Base-by-base conservation (phyloP, 306 rosid genomes). In the Vigna reflexopilosa region DNA sequence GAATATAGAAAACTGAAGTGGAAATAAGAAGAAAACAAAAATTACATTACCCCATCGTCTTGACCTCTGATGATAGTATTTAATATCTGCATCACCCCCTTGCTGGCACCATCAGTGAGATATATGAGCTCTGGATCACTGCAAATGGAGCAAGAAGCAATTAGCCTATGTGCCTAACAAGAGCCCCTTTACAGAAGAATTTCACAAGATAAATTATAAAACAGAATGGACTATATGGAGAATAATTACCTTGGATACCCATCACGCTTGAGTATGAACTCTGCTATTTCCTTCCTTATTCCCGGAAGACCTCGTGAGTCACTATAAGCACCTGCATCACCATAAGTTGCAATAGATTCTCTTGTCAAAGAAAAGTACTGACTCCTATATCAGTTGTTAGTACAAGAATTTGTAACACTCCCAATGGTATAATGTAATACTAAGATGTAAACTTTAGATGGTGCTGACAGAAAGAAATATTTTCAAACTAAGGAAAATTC, bases 71-170 rank as follows among this genome's bases (percentile, higher is more conserved):
- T 96, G 76, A 96, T 77, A 38, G 98, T 88, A 79, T 93, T 90
- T 83, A 96, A 86, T 44, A 90, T 91, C 92, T 96, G 99, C 99
- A 90, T 93, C 80, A 96, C 98, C 82, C 96, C 99, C 86, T 96
- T 93, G 87, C 99, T 96, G 50, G 99, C 99, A 45, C 99, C 99
- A 79, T 96, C 99, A 4, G 99, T 96, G 79, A 95, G 99, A 82
- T 72, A 93, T 82, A 95, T 90, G 88, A 91, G 92, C 82, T 95
- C 99, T 22, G 98, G 98, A 74, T 95, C 89, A 78, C 99, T 95
- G 97, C 62, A 76, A 83, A 72, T 56, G 67, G 64, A 82, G 81
- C 72, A 85, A 28, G 68, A 86, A 59, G 75, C 62, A 64, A 71
- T 67, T 73, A 84, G 69, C 34, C 47, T 20, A 14, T 62, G 71